Evolutionary conservation across 768 basidiomycete genomes (phyloP), one percentile per base, ranked within the genome.

Genomic region (Glaciozyma martinii): DNA sequence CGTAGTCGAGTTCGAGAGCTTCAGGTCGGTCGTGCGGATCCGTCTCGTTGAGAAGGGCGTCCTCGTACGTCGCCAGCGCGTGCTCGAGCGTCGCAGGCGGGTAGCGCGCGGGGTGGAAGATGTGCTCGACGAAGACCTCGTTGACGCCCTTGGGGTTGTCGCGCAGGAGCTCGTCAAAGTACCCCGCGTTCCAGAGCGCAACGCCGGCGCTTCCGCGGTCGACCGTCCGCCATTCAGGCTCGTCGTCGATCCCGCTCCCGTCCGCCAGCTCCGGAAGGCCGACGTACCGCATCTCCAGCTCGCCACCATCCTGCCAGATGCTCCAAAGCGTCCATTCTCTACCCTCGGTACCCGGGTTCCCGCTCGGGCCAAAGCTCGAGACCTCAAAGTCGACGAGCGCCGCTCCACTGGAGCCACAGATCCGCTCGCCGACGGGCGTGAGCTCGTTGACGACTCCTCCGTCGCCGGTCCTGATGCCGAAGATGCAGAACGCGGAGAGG

Each of bases 21-120:
- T 12, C 81, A 0, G 62, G 56, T 23, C 29, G 37, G 18, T 37
- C 33, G 54, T 49, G 32, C 46, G 61, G 44, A 52, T 77, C 3
- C 83, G 84, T 58, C 84, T 85, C 66, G 57, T 71, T 83, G 15
- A 88, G 81, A 68, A 85, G 85, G 3, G 84, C 80, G 54, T 86
- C 82, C 30, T 84, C 83, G 76, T 97, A 97, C 69, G 88, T 86
- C 65, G 86, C 84, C 60, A 95, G 80, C 29, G 91, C 90, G 23
- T 83, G 86, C 53, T 84, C 83, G 42, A 95, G 82, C 13, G 91
- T 90, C 43, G 88, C 77, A 3, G 83, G 79, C 13, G 93, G 93
- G 77, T 95, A 97, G 59, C 89, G 81, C 27, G 89, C 90, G 0
- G 94, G 92, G 40, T 86, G 82, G 81, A 93, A 85, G 68, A 95